These are phyloP conservation scores for Lachnum nothofagi DNA, from an alignment of 2,329 filamentous ascomycete species.

Conservation along the genomic window DNA sequence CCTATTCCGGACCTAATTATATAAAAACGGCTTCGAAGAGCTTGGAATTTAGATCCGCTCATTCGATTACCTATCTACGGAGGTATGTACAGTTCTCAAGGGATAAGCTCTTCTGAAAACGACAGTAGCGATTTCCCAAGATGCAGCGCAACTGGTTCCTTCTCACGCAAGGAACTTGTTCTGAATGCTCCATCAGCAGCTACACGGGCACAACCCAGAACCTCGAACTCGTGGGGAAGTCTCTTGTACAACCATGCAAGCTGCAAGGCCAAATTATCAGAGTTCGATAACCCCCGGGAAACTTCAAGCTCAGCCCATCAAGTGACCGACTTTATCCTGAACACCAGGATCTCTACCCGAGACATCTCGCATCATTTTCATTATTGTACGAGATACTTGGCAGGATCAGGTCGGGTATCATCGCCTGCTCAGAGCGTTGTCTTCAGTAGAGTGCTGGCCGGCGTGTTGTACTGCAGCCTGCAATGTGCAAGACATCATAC, in stretches of 20 bases:
- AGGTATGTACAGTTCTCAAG: no score
- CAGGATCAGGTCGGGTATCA: not conserved
- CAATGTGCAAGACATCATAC: not conserved
- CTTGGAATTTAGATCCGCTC: no score
- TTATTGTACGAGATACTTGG: not conserved
- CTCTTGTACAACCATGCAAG: no score
- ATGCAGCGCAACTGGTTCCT: no score
- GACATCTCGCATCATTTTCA: not conserved
- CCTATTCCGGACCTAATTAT: no score
- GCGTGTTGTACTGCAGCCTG: not conserved
- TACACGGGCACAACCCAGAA: not conserved
- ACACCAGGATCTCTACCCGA: not conserved
- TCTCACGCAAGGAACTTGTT: not conserved
- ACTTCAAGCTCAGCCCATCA: not conserved
- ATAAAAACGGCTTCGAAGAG: no score
- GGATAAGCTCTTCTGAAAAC: no score
- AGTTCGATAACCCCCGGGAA: no score
- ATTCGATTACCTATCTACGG: no score
- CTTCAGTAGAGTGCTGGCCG: not conserved
- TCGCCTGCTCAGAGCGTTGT: not conserved
- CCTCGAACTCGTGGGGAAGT: not conserved
- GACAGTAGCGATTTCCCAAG: no score
- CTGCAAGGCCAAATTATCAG: no score
- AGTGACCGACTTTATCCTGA: not conserved
- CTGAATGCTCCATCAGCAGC: not conserved